Percentiles rank a stretch among this genome's conserved stretches.
Conservation (phyloP, 2,329 filamentous ascomycete species). For the Neopestalotiopsis sp. region DNA sequence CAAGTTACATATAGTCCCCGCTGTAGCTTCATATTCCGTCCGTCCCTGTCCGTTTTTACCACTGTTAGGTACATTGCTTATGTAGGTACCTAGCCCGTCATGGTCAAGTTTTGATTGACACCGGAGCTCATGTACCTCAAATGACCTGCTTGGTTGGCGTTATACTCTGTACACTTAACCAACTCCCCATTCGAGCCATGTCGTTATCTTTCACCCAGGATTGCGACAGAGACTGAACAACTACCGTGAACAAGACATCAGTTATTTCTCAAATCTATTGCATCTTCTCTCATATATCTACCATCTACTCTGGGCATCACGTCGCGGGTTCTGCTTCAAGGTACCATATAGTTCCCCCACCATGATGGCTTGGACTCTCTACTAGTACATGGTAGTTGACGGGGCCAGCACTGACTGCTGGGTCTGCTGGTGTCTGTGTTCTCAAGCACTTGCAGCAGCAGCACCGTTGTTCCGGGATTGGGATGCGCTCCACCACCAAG, state of each 20-base stretch:
- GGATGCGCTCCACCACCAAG: background rate
- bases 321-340: background rate
- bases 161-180: background rate
- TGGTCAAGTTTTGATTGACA: background rate
- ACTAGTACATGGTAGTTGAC: background rate
- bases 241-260: background rate
- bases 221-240: background rate
- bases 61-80: background rate
- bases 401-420: background rate
- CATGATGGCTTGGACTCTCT: background rate
- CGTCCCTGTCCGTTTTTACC: too few relatives aligned
- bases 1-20: background rate
- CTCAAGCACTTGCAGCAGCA: conserved; percentile 2
- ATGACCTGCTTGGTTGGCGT: conserved; percentile 3
- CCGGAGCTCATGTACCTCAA: background rate
- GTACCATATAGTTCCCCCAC: background rate
- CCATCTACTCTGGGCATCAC: too few relatives aligned
- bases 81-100: background rate
- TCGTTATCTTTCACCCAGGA: background rate
- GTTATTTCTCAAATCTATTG: too few relatives aligned
- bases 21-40: too few relatives aligned
- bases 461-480: background rate
- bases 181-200: background rate
- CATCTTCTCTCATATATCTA: too few relatives aligned
- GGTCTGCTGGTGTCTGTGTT: background rate